Percentiles rank a stretch among this genome's conserved stretches.
phyloP scores from a whole-genome alignment of 495 filamentous ascomycete species.

The Aspergillus indologenus region DNA sequence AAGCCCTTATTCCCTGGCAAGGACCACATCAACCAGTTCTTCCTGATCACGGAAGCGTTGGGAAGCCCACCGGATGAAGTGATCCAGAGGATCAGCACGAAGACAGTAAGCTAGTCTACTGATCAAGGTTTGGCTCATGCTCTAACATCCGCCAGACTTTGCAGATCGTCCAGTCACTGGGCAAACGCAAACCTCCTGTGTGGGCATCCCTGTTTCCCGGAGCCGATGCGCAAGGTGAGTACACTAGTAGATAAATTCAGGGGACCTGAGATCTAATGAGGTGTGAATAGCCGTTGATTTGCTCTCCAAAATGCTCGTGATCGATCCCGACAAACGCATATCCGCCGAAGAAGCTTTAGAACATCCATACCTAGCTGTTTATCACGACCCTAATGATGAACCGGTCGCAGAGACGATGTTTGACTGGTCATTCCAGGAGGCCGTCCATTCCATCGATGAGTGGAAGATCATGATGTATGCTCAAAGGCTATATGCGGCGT shows the following conservation, averaged over 20 bases:
- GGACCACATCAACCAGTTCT: slow-evolving; percentile 99
- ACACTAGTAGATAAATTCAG: neutral
- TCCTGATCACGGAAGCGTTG: slow-evolving; percentile 94
- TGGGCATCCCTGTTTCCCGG: slow-evolving; percentile 88
- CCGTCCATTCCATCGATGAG: slow-evolving; percentile 90
- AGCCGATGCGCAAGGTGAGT: slow-evolving; percentile 78
- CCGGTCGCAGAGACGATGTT: slow-evolving; percentile 93
- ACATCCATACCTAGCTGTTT: slow-evolving; percentile 89
- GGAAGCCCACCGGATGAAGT: slow-evolving; percentile 97
- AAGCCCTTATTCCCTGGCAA: slow-evolving; percentile 98
- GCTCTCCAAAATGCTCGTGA: slow-evolving; percentile 94
- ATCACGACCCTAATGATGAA: slow-evolving; percentile 96
- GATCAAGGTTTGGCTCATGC: neutral
- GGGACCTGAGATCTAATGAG: neutral
- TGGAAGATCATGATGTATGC: slow-evolving; percentile 99
- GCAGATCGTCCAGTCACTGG: slow-evolving; percentile 90
- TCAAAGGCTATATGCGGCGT: neutral
- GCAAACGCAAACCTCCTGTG: slow-evolving; percentile 82
- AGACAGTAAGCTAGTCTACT: slow-evolving; percentile 65
- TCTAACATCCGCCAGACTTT: slow-evolving; percentile 61
- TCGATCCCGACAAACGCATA: slow-evolving; percentile 89
- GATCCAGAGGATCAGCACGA: slow-evolving; percentile 94
- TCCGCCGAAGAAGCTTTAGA: slow-evolving; percentile 77
- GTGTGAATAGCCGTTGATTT: slow-evolving; percentile 73
- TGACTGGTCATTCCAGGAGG: slow-evolving; percentile 99